A percentile compares a stretch with the other conserved stretches of the same genome.
These are phyloP conservation scores for Naganishia vishniacii DNA, from an alignment of 768 basidiomycete species.

Conservation along the genomic window DNA sequence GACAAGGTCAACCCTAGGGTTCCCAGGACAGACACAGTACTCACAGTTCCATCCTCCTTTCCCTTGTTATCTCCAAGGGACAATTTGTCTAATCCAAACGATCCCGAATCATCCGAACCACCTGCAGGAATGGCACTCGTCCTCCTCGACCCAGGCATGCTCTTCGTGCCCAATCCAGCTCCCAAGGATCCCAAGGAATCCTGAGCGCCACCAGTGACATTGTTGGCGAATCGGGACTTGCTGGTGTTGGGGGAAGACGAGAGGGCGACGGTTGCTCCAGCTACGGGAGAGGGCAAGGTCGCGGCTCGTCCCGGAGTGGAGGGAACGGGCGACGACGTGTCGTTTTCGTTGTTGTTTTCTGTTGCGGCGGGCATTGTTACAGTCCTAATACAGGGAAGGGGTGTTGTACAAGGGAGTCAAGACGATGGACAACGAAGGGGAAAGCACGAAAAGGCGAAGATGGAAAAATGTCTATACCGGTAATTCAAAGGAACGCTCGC, in stretches of 20 bases:
- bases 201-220: conserved; percentile 1
- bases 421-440: neutral
- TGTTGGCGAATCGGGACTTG: conserved; percentile 22
- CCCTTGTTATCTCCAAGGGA: conserved; percentile 37
- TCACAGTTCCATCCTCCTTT: conserved; percentile 45
- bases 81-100: conserved; percentile 47
- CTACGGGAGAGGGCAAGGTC: conserved; percentile 9
- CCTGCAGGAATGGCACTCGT: conserved; percentile 33
- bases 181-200: conserved; percentile 6
- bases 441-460: neutral
- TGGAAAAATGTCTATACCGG: no score
- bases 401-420: neutral
- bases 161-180: conserved; percentile 38
- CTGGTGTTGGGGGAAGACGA: conserved; percentile 20
- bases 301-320: conserved; percentile 12
- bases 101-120: conserved; percentile 16
- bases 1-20: neutral
- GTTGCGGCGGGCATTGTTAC: neutral
- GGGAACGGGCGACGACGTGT: conserved; percentile 2
- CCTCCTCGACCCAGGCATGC: conserved; percentile 44
- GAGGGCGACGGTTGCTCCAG: conserved; percentile 9
- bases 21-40: conserved; percentile 33
- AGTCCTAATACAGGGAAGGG: neutral
- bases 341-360: neutral
- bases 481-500: no score